Conservation (phyloP, 768 basidiomycete species). For the Tulasnella sp. region DNA sequence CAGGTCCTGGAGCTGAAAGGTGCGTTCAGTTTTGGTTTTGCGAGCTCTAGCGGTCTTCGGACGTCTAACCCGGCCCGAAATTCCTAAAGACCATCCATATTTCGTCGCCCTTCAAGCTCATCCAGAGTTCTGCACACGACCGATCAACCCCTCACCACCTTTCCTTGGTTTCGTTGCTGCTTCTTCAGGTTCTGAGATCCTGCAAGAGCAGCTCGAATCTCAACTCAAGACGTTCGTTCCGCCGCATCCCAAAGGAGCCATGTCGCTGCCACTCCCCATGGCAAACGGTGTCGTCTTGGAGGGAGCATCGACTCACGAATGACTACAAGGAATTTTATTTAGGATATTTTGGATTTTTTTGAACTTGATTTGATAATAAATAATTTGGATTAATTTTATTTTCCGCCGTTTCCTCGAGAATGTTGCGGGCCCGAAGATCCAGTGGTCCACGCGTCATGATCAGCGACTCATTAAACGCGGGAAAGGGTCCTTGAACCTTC, state of each 20-base stretch:
- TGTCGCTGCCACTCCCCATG: slow-evolving; percentile 45
- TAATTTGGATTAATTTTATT: background rate
- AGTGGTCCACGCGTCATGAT: background rate
- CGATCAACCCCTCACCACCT: slow-evolving; percentile 93
- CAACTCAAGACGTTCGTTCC: slow-evolving; percentile 63
- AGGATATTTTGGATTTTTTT: background rate
- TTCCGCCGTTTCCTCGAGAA: too few relatives aligned
- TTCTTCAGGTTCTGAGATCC: slow-evolving; percentile 54
- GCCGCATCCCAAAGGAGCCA: slow-evolving; percentile 69
- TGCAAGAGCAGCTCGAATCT: slow-evolving; percentile 67
- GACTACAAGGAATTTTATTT: background rate
- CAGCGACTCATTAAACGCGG: slow-evolving; percentile 5
- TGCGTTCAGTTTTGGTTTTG: slow-evolving; percentile 41
- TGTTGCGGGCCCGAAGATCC: too few relatives aligned
- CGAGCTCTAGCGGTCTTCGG: background rate
- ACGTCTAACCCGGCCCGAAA: background rate
- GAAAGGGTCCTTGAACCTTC: background rate
- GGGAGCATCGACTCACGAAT: background rate
- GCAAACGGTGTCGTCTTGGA: slow-evolving; percentile 12
- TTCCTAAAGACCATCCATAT: slow-evolving; percentile 75
- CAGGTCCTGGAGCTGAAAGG: slow-evolving; percentile 86
- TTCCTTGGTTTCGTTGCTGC: slow-evolving; percentile 96
- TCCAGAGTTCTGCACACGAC: slow-evolving; percentile 97
- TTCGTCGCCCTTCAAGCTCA: slow-evolving; percentile 94
- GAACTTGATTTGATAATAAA: background rate